These are phyloP conservation scores for Naganishia cerealis DNA, from an alignment of 1,284 basidiomycete genomes.

Conservation along the genomic window DNA sequence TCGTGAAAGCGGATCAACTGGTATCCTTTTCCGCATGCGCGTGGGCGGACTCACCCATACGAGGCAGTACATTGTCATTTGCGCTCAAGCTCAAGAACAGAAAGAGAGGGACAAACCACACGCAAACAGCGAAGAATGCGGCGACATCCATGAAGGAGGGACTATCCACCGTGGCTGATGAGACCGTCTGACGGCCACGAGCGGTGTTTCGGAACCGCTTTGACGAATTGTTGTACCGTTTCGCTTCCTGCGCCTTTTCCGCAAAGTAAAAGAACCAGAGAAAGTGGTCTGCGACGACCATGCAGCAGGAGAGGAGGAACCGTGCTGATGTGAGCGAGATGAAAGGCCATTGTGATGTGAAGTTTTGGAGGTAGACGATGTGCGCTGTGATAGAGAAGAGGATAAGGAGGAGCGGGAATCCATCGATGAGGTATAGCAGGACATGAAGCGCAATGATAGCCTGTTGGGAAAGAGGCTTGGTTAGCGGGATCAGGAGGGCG, in stretches of 20 bases:
- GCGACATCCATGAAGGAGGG: slow-evolving; percentile 85
- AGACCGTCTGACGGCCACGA: slow-evolving; percentile 35
- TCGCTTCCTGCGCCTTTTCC: slow-evolving; percentile 61
- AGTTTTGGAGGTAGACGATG: slow-evolving; percentile 84
- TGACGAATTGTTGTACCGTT: slow-evolving; percentile 41
- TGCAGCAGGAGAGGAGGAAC: slow-evolving; percentile 76
- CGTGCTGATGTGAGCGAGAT: slow-evolving; percentile 79
- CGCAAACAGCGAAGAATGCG: slow-evolving; percentile 86
- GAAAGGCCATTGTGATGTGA: slow-evolving; percentile 80
- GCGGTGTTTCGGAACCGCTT: slow-evolving; percentile 29
- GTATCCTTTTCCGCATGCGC: neutral
- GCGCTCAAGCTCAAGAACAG: slow-evolving; percentile 89
- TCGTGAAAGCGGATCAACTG: neutral
- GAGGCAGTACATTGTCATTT: slow-evolving; percentile 87
- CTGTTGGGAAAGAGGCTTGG: slow-evolving; percentile 55
- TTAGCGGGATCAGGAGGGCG: slow-evolving; percentile 12
- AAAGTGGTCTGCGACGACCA: slow-evolving; percentile 86
- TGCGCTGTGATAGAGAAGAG: slow-evolving; percentile 80
- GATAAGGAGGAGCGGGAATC: slow-evolving; percentile 70
- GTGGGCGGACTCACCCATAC: slow-evolving; percentile 46
- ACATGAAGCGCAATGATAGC: slow-evolving; percentile 72
- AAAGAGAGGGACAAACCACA: slow-evolving; percentile 88
- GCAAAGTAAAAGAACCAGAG: slow-evolving; percentile 93
- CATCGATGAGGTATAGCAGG: slow-evolving; percentile 74
- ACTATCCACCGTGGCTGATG: slow-evolving; percentile 45